Conservation (phyloP, 2,329 filamentous ascomycete genomes). For the Trichophyton schoenleinii region DNA sequence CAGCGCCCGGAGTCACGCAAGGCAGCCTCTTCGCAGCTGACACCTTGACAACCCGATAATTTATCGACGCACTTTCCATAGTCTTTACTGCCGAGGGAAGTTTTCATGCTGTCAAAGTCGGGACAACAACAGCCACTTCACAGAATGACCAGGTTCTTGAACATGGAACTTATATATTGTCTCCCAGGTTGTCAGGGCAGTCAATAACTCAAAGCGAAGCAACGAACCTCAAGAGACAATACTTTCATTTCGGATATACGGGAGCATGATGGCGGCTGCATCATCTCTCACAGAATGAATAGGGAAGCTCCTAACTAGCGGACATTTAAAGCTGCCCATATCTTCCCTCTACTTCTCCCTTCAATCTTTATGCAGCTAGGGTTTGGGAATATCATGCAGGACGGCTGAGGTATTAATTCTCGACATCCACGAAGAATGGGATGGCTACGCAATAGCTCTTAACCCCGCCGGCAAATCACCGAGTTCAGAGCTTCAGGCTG, state of each 20-base stretch:
- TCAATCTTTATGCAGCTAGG: slow-evolving; percentile 13
- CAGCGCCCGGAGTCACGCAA: not conserved
- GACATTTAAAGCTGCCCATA: slow-evolving; percentile 16
- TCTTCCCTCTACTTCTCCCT: slow-evolving; percentile 15
- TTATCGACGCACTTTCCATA: not conserved
- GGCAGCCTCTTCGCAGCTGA: not conserved
- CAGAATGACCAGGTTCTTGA: not conserved
- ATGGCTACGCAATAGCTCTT: slow-evolving; percentile 17
- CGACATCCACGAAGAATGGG: slow-evolving; percentile 16
- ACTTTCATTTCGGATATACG: not conserved
- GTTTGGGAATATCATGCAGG: slow-evolving; percentile 1
- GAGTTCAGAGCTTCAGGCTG: slow-evolving; percentile 16
- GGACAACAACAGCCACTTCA: not conserved
- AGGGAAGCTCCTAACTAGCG: not conserved
- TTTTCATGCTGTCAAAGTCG: not conserved
- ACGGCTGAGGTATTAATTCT: slow-evolving; percentile 15
- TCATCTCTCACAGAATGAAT: slow-evolving; percentile 6
- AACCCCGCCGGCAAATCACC: slow-evolving; percentile 17
- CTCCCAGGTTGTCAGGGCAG: not conserved
- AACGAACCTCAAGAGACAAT: not conserved
- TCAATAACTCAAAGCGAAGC: not conserved
- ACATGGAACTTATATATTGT: not conserved
- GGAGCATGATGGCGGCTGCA: slow-evolving; percentile 1
- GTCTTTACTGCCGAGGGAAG: not conserved
- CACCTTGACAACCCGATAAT: not conserved